Evolutionary conservation across 768 basidiomycete species (phyloP), one percentile per base, ranked within the genome.

Genomic region (Udeniomyces megalosporus): DNA sequence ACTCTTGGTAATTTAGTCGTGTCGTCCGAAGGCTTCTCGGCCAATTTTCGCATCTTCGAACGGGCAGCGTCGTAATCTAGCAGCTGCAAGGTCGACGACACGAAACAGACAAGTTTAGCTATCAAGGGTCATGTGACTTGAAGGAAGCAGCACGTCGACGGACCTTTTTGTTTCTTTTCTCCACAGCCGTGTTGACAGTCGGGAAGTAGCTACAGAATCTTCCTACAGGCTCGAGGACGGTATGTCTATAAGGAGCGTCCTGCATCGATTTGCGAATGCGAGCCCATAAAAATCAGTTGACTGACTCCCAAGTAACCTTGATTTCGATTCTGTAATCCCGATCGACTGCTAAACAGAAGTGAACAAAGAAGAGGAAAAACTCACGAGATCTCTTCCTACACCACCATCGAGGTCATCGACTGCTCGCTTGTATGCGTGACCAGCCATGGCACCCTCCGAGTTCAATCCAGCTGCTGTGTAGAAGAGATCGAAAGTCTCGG

Each of bases 201-300:
- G 90, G 88, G 75, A 89, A 93, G 74, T 95, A 95, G 0, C 87
- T 85, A 71, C 88, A 89, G 83, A 99, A 88, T 77, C 92, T 95
- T 2, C 92, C 91, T 3, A 96, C 77, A 2, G 95, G 95, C 70
- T 97, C 95, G 60, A 92, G 83, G 54, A 97, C 84, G 26, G 93
- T 89, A 29, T 90, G 89, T 32, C 95, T 82, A 75, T 86, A 99
- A 4, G 95, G 93, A 1, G 81, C 82, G 65, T 99, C 95, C 91
- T 96, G 57, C 1, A 24, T 24, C 35, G n/a, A n/a, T n/a, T n/a
- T n/a, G n/a, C n/a, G n/a, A n/a, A n/a, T n/a, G n/a, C n/a, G 17
- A 53, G 52, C 8, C 8, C 0, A 1, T 14, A 35, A 22, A 31
- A 4, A 17, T 8, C 32, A 17, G 22, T 52, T 15, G 5, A n/a